Base-by-base conservation (phyloP, 129 eudicot genomes). In the Ambrosia artemisiifolia region DNA sequence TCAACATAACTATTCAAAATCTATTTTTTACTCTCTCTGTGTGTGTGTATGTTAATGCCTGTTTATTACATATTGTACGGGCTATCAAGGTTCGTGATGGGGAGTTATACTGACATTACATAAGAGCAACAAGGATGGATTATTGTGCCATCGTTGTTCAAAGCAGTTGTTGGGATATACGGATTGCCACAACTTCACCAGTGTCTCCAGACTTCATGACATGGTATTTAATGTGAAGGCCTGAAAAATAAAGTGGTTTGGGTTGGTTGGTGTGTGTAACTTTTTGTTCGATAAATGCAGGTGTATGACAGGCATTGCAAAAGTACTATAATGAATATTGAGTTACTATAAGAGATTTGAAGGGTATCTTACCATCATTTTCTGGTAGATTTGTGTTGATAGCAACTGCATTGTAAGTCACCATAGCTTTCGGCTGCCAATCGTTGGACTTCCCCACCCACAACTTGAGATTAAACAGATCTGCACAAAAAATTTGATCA, bases 141-240 rank as follows among this genome's bases (percentile, higher is more conserved):
- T 43, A 63, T 42, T 70, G 11, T 50, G 66, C 16, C 55, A 6
- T 32, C 46, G 60, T 40, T 19, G 70, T 28, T 79, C 74, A 94
- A 70, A 88, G 88, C 19, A 94, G 97, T 79, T 94, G 97, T 83
- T 94, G 97, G 36, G 97, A 84, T 72, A 94, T 73, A 43, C 99
- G 90, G 65, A 94, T 88, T 2, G 99, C 72, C 71, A 94, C 86
- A 11, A 90, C 71, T 81, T 94, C 79, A 17, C 91, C 94, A 36
- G 83, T 86, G 55, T 76, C 81, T 74, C 96, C 99, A 11, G 96
- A 80, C 67, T 67, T 94, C 96, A 94, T 90, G 46, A 78, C 91
- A 14, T 94, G 93, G 74, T 82, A 90, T 74, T 86, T 94, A 20
- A 94, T 65, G 60, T 94, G 85, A 72, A 94, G 80, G 34, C 97